Evolutionary conservation across 2,329 filamentous ascomycete species (phyloP), one percentile per base, ranked within the genome.

Genomic region (Ophiostoma sp.): DNA sequence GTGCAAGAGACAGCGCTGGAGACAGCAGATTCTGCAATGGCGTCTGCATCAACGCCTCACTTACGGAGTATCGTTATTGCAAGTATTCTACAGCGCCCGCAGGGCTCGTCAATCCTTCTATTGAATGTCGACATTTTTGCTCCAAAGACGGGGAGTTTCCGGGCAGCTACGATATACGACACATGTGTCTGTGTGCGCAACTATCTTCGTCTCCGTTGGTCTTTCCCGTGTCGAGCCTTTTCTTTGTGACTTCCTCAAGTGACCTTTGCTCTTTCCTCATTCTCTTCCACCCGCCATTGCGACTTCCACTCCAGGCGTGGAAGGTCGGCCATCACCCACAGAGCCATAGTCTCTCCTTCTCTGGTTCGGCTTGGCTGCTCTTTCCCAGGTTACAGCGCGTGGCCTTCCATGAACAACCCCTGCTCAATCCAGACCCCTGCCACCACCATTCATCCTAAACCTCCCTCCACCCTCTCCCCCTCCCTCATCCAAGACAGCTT

Each of bases 1-100:
- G 33, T 4, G 33, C 33, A 8, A 36, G 33, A 36, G 19, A 36
- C 19, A 63, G 31, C 50, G 19, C 31, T 55, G 66, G 31, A 36
- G 61, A 64, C 36, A 55, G 28, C 66, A 52, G 9, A 36, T 69
- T 55, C 66, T 69, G 66, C 48, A 69, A 57, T 69, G 66, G 48
- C 48, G 45, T 31, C 48, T 39, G 48, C 66, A 55, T 22, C n/a
- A 7, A 31, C 15, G 25, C 25, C 25, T 4, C 25, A 59, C 28
- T 9, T 63, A 17, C 12, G 15, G 12, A 19, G 50, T 52, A 55
- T 45, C 42, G 8, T 36, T 36, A 36, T 36, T 36, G 8, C 33
- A 36, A 4, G 3, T 8, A 48, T 61, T 61, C 57, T 61, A 28
- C 28, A 61, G n/a, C 50, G 50, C 45, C 45, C 33, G 50, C 50